Conservation (phyloP, 1,284 basidiomycete genomes). For the Cutaneotrichosporon dermatis region DNA sequence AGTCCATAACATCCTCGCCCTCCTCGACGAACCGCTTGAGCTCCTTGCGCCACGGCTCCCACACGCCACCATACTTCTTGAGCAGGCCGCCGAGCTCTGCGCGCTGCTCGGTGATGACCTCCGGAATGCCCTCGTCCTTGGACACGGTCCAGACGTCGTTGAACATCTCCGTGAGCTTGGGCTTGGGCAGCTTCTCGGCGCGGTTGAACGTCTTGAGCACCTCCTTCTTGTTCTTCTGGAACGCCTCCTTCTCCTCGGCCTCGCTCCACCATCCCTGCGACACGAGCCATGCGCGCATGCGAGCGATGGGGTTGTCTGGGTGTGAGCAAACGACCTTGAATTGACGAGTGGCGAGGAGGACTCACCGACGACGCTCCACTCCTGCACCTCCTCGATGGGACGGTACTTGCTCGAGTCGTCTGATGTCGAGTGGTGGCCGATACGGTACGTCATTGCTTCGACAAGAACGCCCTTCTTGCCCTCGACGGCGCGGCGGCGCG, state of each 20-base stretch:
- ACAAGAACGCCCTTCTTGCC: slow-evolving; percentile 78
- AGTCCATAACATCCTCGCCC: slow-evolving; percentile 61
- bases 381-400: slow-evolving; percentile 75
- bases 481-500: slow-evolving; percentile 67
- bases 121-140: slow-evolving; percentile 68
- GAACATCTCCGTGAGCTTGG: slow-evolving; percentile 73
- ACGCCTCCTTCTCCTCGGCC: slow-evolving; percentile 67
- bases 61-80: slow-evolving; percentile 74
- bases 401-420: slow-evolving; percentile 92
- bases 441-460: slow-evolving; percentile 88
- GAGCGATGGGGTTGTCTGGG: slow-evolving; percentile 73
- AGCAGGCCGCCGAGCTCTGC: slow-evolving; percentile 69
- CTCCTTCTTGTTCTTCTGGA: slow-evolving; percentile 63
- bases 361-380: slow-evolving; percentile 63
- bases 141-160: slow-evolving; percentile 64
- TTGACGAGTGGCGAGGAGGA: too few species aligned
- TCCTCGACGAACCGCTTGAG: slow-evolving; percentile 73
- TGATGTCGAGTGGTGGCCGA: slow-evolving; percentile 92
- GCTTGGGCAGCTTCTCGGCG: slow-evolving; percentile 67
- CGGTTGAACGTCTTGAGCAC: slow-evolving; percentile 73
- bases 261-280: slow-evolving; percentile 80
- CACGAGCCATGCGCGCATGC: slow-evolving; percentile 79
- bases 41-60: slow-evolving; percentile 80
- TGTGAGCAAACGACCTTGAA: too few species aligned
- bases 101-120: slow-evolving; percentile 78